Evolutionary conservation across 768 basidiomycete species (phyloP).

Genomic region (Lactarius trivialis): DNA sequence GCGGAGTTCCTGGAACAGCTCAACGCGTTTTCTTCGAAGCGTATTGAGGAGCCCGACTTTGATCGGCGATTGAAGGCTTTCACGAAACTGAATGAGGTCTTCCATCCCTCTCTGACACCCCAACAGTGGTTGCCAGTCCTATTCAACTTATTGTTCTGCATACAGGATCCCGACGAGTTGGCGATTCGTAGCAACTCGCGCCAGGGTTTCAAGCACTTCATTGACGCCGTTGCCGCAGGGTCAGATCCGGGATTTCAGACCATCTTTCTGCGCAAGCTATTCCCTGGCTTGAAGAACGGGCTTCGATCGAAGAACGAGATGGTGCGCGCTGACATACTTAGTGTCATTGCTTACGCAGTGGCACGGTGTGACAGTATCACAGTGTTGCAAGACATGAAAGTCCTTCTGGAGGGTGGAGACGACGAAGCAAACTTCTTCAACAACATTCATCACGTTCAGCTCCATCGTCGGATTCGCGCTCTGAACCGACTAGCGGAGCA

Average conservation of each 20-base stretch:
- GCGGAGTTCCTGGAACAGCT: slow-evolving; percentile 56
- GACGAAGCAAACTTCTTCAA: slow-evolving; percentile 96
- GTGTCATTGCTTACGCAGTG: slow-evolving; percentile 72
- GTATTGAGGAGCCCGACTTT: slow-evolving; percentile 90
- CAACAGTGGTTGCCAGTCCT: slow-evolving; percentile 72
- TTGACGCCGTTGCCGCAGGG: slow-evolving; percentile 49
- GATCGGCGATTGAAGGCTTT: slow-evolving; percentile 78
- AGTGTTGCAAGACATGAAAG: slow-evolving; percentile 70
- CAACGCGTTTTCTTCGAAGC: slow-evolving; percentile 79
- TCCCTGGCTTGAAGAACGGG: slow-evolving; percentile 74
- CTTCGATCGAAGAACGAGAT: slow-evolving; percentile 76
- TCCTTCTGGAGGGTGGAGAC: slow-evolving; percentile 79
- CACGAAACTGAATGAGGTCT: slow-evolving; percentile 60
- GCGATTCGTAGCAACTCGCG: slow-evolving; percentile 80
- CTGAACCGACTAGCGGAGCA: slow-evolving; percentile 78
- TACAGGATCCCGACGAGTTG: slow-evolving; percentile 86
- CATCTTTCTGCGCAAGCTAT: slow-evolving; percentile 58
- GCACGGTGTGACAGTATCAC: slow-evolving; percentile 51
- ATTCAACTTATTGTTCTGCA: slow-evolving; percentile 75
- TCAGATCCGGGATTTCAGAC: slow-evolving; percentile 41
- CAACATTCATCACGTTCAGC: slow-evolving; percentile 91
- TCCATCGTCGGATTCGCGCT: slow-evolving; percentile 83
- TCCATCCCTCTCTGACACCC: slow-evolving; percentile 43
- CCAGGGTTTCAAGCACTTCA: slow-evolving; percentile 66
- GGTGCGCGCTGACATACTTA: slow-evolving; percentile 78